Percentiles rank a stretch among this genome's conserved stretches.
phyloP scores from a whole-genome alignment of 2,329 filamentous ascomycete genomes.

The Aureobasidium sp. region DNA sequence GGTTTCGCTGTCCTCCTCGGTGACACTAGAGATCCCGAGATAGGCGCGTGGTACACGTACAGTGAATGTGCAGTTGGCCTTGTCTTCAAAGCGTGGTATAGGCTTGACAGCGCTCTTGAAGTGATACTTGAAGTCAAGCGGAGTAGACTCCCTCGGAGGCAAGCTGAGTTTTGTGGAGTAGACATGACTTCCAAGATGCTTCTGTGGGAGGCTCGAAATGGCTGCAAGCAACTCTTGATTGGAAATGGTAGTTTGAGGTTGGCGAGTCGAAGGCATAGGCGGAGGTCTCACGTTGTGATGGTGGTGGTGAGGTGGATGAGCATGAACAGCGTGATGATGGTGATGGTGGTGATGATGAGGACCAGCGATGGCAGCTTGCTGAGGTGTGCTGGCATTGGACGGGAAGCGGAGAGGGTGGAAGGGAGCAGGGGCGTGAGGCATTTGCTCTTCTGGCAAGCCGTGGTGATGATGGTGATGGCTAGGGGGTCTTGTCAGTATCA shows the following conservation, averaged over 20 bases:
- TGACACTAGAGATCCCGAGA: slow-evolving; percentile 38
- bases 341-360: slow-evolving; percentile 33
- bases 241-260: slow-evolving; percentile 57
- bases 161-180: slow-evolving; percentile 60
- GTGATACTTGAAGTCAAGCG: slow-evolving; percentile 44
- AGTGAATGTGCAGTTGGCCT: slow-evolving; percentile 84
- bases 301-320: slow-evolving; percentile 30
- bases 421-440: slow-evolving; percentile 15
- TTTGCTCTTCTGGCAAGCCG: slow-evolving; percentile 19
- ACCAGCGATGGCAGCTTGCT: slow-evolving; percentile 25
- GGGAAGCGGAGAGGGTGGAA: slow-evolving; percentile 26
- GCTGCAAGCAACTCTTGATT: slow-evolving; percentile 64
- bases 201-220: slow-evolving; percentile 60
- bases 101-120: slow-evolving; percentile 57
- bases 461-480: slow-evolving; percentile 25
- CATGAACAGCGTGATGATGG: slow-evolving; percentile 30
- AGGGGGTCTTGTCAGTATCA: neutral
- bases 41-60: slow-evolving; percentile 78
- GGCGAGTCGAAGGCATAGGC: slow-evolving; percentile 37
- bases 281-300: slow-evolving; percentile 23
- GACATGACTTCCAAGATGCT: slow-evolving; percentile 75
- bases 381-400: slow-evolving; percentile 21
- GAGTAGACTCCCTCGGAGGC: slow-evolving; percentile 28
- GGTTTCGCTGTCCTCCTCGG: slow-evolving; percentile 11
- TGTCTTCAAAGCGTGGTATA: slow-evolving; percentile 65